These are phyloP conservation scores for Botrytis cinerea DNA, from an alignment of 2,329 filamentous ascomycete genomes.

Conservation along the genomic window DNA sequence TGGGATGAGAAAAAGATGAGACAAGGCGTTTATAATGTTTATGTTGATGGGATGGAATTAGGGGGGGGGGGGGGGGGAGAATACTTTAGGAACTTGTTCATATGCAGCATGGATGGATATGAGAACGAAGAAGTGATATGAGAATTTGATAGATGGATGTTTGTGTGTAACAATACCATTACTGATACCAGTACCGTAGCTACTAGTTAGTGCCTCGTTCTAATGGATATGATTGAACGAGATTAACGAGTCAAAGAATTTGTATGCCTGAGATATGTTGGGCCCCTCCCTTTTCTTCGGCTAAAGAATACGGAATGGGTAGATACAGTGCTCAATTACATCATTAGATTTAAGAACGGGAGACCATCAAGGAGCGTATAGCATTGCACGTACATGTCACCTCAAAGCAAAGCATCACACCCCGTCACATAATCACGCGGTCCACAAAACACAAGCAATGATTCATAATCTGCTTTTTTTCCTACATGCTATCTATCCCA, in stretches of 20 bases:
- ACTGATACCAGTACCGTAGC: slow-evolving; percentile 2
- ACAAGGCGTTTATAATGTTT: slow-evolving; percentile 9
- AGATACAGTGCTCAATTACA: background rate
- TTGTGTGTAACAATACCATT: slow-evolving; percentile 10
- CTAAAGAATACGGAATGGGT: background rate
- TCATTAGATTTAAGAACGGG: background rate
- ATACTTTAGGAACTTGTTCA: background rate
- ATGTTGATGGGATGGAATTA: background rate
- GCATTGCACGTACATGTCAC: background rate
- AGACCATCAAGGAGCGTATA: background rate
- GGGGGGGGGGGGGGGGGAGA: too few species aligned
- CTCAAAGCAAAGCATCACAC: background rate
- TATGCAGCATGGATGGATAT: slow-evolving; percentile 10
- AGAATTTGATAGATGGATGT: background rate
- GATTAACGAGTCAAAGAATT: too few species aligned
- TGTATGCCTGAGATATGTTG: background rate
- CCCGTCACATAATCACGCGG: background rate
- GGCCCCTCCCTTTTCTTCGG: background rate
- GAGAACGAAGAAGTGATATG: background rate
- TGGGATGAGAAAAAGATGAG: background rate
- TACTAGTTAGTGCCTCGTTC: background rate
- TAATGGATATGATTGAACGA: background rate
- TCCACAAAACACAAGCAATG: background rate
- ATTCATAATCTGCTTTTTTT: slow-evolving; percentile 11
- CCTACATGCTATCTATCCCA: slow-evolving; percentile 24